Evolutionary conservation across 108 stramenopile genomes (phyloP), one percentile per base, ranked within the genome.

Genomic region (Discostella stelligeroides): DNA sequence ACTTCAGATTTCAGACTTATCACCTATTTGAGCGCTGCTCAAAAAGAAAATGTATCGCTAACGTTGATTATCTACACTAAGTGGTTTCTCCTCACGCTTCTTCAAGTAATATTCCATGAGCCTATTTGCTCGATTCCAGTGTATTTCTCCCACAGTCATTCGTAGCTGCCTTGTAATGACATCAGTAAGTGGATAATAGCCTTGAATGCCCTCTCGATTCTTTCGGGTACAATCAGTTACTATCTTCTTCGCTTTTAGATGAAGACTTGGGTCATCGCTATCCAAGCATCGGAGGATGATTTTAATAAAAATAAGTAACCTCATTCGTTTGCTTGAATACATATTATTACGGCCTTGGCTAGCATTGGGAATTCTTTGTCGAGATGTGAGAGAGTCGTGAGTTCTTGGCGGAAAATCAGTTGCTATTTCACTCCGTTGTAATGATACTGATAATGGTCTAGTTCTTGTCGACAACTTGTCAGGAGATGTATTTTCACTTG

Each of bases 181-280:
- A 60, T 86, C 82, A 27, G 66, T 59, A 61, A 86, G 70, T 12
- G 82, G 70, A 25, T 41, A 37, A 40, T 75, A 86, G 13, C 60
- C 79, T n/a, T 75, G 80, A 71, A 73, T 60, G 2, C 83, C 83
- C 30, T 77, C 53, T 30, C 85, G 68, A 66, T 86, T 86, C 43
- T 76, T 75, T 38, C 59, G 42, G 38, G 82, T 86, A 55, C 85
- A 86, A 3, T 86, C 80, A 8, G 55, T 30, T 28, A 86, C 67
- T 12, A 83, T 73, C 12, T 55, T 43, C 42, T 76, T 82, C 15
- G 80, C 82, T 25, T 67, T 39, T 5, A 63, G 46, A 15, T 63
- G 55, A 12, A 83, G 53, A 15, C 46, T 62, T 10, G 60, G 59
- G 29, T 86, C 80, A 23, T 72, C 54, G 54, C 50, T 53, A 8